phyloP scores from a whole-genome alignment of 306 rosid genomes.

The Delonix regia region DNA sequence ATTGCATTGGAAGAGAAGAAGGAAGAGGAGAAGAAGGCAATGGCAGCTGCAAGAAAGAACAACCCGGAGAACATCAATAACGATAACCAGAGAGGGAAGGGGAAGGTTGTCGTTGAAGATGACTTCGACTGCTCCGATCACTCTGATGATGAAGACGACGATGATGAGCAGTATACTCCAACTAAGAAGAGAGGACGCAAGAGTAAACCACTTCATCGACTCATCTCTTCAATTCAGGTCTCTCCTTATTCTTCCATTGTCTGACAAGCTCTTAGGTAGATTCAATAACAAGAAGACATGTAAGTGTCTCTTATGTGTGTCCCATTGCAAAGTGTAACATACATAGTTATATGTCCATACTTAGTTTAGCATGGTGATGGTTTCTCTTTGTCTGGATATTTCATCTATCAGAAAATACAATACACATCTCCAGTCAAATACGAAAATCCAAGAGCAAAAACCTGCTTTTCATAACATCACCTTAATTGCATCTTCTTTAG shows the following conservation, averaged over 20 bases:
- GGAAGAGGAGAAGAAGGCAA: conserved; percentile 5
- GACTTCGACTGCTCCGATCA: not conserved
- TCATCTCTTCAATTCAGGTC: conserved; percentile 28
- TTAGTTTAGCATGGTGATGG: not conserved
- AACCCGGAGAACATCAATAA: not conserved
- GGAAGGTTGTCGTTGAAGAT: not conserved
- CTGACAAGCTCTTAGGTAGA: too few species aligned
- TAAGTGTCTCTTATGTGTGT: too few species aligned
- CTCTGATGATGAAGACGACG: not conserved
- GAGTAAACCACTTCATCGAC: conserved; percentile 19
- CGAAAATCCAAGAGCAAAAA: not conserved
- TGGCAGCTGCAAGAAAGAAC: not conserved
- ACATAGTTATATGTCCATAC: too few species aligned
- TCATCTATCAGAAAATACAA: too few species aligned
- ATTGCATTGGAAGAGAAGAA: conserved; percentile 38
- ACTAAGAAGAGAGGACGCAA: not conserved
- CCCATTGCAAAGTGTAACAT: too few species aligned
- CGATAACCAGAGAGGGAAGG: conserved; percentile 13
- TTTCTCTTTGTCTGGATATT: not conserved
- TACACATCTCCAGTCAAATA: too few species aligned
- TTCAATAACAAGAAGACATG: too few species aligned
- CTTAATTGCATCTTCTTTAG: too few species aligned
- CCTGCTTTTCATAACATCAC: not conserved
- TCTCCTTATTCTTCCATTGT: not conserved
- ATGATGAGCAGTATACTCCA: not conserved